Base-by-base conservation (phyloP, 441 rosid genomes). In the Brassica balearica region DNA sequence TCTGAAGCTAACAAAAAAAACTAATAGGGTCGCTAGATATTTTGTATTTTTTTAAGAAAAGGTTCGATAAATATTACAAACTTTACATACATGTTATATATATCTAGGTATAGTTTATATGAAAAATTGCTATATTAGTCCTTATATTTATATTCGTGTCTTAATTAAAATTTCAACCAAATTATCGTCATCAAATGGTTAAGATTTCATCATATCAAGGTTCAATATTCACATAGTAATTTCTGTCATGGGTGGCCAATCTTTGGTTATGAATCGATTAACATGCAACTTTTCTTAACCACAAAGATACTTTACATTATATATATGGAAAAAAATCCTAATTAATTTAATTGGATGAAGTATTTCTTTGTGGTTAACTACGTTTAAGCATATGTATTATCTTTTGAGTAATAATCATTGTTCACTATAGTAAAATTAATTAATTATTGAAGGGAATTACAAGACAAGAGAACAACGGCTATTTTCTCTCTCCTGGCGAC, bases 391-490 rank as follows among this genome's bases (percentile, higher is more conserved):
- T n/a, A 62, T 67, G 38, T 12, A 20, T 27, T 66, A 9, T 41
- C 34, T 32, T 2, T 69, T 29, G 53, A 51, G 56, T 20, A 51
- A 10, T 23, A 38, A 65, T 55, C 36, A 77, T 43, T 65, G 14
- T 25, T 55, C 23, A 56, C 5, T 36, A 14, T 32, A 46, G 3
- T 19, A 2, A 68, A 7, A 2, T 58, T 0, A 68, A 7, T 4
- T 66, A 2, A 34, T 17, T 17, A 7, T 10, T 51, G 51, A 55
- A 76, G 84, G 78, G 69, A 63, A 68, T 70, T 77, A 77, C 72
- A 81, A 81, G 58, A n/a, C n/a, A n/a, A n/a, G n/a, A n/a, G n/a
- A n/a, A n/a, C n/a, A n/a, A n/a, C n/a, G n/a, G n/a, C n/a, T n/a
- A n/a, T n/a, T n/a, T n/a, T n/a, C n/a, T n/a, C n/a, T n/a, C n/a